Evolutionary conservation across 1,284 basidiomycete genomes (phyloP).

Genomic region (Cutaneotrichosporon daszewskae): DNA sequence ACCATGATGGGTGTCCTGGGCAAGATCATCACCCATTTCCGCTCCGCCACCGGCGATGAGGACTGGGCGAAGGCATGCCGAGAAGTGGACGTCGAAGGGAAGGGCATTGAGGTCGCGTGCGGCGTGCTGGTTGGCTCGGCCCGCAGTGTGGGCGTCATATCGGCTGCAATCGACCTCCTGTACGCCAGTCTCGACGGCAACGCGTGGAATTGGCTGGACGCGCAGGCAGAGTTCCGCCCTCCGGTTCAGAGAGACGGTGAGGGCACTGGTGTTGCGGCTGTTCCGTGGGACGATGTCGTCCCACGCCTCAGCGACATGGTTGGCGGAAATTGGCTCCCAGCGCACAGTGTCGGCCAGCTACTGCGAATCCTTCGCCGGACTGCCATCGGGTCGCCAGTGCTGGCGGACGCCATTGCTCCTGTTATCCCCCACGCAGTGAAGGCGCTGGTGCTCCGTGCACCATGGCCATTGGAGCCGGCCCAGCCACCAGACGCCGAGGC

Average conservation of each 20-base stretch:
- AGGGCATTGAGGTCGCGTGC: slow-evolving; percentile 9
- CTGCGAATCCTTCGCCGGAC: slow-evolving; percentile 61
- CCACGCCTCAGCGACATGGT: slow-evolving; percentile 29
- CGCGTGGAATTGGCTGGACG: slow-evolving; percentile 21
- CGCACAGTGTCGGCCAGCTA: slow-evolving; percentile 50
- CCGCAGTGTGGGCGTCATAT: slow-evolving; percentile 24
- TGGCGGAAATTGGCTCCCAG: slow-evolving; percentile 21
- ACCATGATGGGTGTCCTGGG: slow-evolving; percentile 72
- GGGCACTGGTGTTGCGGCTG: slow-evolving; percentile 16
- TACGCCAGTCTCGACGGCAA: slow-evolving; percentile 24
- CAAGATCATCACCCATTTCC: slow-evolving; percentile 50
- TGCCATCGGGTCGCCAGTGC: slow-evolving; percentile 55
- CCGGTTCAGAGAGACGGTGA: slow-evolving; percentile 8
- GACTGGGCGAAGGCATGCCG: slow-evolving; percentile 11
- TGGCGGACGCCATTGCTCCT: slow-evolving; percentile 55
- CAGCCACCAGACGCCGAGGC: slow-evolving; percentile 49
- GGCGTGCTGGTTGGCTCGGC: slow-evolving; percentile 6
- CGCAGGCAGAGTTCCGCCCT: slow-evolving; percentile 6
- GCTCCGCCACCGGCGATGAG: slow-evolving; percentile 1
- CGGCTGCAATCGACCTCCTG: slow-evolving; percentile 33
- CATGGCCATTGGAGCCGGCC: slow-evolving; percentile 47
- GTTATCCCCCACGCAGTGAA: slow-evolving; percentile 55
- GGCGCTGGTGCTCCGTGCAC: slow-evolving; percentile 33
- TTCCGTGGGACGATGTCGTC: slow-evolving; percentile 37
- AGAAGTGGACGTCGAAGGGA: slow-evolving; percentile 6